phyloP scores from a whole-genome alignment of 768 basidiomycete species.

The Daedalea quercina region DNA sequence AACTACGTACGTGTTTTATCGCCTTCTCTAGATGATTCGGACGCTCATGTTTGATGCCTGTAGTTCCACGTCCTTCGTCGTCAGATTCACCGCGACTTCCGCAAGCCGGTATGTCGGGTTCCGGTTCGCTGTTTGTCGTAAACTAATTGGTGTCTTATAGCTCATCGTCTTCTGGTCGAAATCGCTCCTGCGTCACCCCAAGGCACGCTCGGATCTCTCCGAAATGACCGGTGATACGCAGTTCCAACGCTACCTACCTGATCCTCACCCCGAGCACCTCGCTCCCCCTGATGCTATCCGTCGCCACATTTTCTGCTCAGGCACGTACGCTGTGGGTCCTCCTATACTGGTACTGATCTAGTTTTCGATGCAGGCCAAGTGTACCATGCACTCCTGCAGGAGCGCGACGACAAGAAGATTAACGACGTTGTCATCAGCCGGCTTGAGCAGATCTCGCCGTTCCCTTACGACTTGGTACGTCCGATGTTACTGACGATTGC shows the following conservation, averaged over 20 bases:
- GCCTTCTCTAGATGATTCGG: not conserved
- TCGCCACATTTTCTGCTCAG: conserved; percentile 87
- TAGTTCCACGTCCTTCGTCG: conserved; percentile 96
- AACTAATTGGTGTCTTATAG: conserved; percentile 27
- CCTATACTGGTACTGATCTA: not conserved
- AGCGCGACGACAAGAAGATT: conserved; percentile 86
- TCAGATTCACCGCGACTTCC: conserved; percentile 96
- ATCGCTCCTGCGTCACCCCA: conserved; percentile 90
- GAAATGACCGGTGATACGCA: conserved; percentile 87
- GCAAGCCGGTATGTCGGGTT: conserved; percentile 69
- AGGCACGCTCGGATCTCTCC: conserved; percentile 75
- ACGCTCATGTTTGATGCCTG: not conserved
- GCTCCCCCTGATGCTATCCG: conserved; percentile 81
- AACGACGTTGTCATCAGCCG: conserved; percentile 93
- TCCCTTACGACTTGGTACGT: conserved; percentile 91
- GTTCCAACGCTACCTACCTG: conserved; percentile 94
- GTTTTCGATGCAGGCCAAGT: conserved; percentile 64
- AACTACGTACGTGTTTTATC: conserved; percentile 69
- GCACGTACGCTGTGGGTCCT: conserved; percentile 27
- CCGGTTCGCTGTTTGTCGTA: not conserved
- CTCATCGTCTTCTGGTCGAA: conserved; percentile 97
- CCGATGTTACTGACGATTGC: no score
- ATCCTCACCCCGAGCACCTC: conserved; percentile 63
- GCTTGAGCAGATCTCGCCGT: conserved; percentile 91
- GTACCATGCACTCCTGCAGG: conserved; percentile 82